Evolutionary conservation across 805 yeast genomes (phyloP), one percentile per base, ranked within the genome.

Genomic region (Pichia rugopelliculosa): DNA sequence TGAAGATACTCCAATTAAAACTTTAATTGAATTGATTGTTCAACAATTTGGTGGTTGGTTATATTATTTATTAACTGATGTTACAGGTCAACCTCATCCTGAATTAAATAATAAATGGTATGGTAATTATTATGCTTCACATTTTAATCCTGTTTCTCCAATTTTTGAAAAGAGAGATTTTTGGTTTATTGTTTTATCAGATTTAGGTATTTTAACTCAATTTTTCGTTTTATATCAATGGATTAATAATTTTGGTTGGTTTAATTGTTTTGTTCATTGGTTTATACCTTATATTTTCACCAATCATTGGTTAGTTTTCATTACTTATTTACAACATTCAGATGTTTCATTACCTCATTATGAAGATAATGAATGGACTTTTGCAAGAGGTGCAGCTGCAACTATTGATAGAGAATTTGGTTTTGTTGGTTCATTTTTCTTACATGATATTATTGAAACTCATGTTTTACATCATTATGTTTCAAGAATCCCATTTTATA

Each of bases 381-480:
- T 84, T 64, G 89, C 90, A 44, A 77, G 90, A 61, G 96, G 96
- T 56, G 95, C 96, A 26, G 90, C 93, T 47, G 86, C 91, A 51
- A 87, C 95, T 48, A 80, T 87, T 53, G 96, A 87, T 67, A 74
- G 96, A 61, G 80, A 85, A 61, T 84, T 85, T 62, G 90, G 91
- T 26, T 82, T 86, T 62, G 72, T 84, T 53, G 96, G 96, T 49
- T 72, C 77, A 62, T 77, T 77, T 74, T 71, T 84, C 59, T 83
- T 87, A 80, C 96, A 87, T 67, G 95, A 85, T 64, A 87, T 87
- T 61, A 86, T 87, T 61, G 96, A 87, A 70, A 87, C 96, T 45
- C 96, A 87, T 64, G 95, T 87, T 46, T 74, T 84, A 59, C 96
- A 87, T 70, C 96, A 87, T 69, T 87, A 77, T 66, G 81, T 78